Conservation (phyloP, 2,329 filamentous ascomycete species). For the Aureobasidium lini region DNA sequence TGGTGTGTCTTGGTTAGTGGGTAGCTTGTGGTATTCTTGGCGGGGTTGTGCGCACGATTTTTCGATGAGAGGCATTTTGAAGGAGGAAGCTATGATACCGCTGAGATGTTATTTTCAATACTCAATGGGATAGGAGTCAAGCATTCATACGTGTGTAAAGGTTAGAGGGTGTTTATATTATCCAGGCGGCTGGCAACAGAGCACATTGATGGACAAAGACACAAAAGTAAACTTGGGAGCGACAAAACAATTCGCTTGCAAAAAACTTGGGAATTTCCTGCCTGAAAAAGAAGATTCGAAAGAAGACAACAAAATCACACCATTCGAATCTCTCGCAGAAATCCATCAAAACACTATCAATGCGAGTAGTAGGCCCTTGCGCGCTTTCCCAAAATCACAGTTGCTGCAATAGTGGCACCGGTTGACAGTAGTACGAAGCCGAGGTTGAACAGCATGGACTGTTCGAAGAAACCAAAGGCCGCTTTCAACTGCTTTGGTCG, state of each 20-base stretch:
- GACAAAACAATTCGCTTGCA: not conserved
- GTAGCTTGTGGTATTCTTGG: not conserved
- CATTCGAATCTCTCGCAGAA: not conserved
- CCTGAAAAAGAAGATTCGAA: not conserved
- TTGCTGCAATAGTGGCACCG: not conserved
- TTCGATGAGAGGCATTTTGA: conserved; percentile 1
- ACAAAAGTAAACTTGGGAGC: not conserved
- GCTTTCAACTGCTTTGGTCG: conserved; percentile 26
- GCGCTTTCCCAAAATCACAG: conserved; percentile 4
- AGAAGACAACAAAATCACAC: not conserved
- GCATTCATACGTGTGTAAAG: not conserved
- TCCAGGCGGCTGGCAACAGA: not conserved
- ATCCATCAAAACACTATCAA: not conserved
- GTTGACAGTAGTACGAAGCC: conserved; percentile 23
- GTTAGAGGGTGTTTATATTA: not conserved
- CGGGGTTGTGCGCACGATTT: not conserved
- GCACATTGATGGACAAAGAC: not conserved
- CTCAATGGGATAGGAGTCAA: too few species aligned
- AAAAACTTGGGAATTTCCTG: not conserved
- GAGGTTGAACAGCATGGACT: conserved; percentile 31
- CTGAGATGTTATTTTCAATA: not conserved
- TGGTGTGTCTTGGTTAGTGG: not conserved
- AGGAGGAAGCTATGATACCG: not conserved
- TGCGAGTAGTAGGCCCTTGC: conserved; percentile 3
- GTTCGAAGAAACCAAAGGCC: conserved; percentile 32